phyloP scores from a whole-genome alignment of 345 rosid species.

The Moricandia moricandioides region DNA sequence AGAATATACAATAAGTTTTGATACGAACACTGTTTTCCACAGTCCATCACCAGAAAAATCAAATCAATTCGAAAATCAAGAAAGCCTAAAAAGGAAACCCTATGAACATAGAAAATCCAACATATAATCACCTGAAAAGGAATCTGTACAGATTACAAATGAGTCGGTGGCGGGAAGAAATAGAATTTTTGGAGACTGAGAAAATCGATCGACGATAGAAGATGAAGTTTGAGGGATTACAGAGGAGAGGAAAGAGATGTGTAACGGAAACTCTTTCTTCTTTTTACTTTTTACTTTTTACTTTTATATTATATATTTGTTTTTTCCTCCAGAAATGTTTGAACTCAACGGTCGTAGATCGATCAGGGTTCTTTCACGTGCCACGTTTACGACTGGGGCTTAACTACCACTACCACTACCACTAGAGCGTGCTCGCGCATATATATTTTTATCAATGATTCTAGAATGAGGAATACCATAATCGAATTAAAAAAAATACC shows the following conservation, averaged over 20 bases:
- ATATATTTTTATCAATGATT: no score
- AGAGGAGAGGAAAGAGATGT: conserved; percentile 6
- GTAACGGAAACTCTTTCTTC: conserved; percentile 34
- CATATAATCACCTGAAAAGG: conserved; percentile 16
- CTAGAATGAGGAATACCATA: no score
- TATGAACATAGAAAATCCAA: conserved; percentile 2
- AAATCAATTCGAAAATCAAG: not conserved
- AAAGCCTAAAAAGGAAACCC: not conserved
- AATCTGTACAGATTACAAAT: conserved; percentile 7
- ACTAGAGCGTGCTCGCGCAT: no score
- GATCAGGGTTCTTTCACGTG: not conserved
- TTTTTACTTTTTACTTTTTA: not conserved
- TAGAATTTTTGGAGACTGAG: not conserved
- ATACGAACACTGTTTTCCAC: not conserved
- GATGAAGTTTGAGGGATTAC: not conserved
- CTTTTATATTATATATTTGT: no score
- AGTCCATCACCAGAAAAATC: not conserved
- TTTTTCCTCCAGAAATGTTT: not conserved
- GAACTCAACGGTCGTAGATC: conserved; percentile 32
- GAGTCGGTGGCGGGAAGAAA: not conserved
- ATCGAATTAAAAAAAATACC: no score
- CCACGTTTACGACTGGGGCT: conserved; percentile 27
- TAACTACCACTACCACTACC: not conserved
- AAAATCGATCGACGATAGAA: not conserved
- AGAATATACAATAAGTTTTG: no score